Base-by-base conservation (phyloP, 139 green algal genomes). In the Astrephomene gubernaculifera region DNA sequence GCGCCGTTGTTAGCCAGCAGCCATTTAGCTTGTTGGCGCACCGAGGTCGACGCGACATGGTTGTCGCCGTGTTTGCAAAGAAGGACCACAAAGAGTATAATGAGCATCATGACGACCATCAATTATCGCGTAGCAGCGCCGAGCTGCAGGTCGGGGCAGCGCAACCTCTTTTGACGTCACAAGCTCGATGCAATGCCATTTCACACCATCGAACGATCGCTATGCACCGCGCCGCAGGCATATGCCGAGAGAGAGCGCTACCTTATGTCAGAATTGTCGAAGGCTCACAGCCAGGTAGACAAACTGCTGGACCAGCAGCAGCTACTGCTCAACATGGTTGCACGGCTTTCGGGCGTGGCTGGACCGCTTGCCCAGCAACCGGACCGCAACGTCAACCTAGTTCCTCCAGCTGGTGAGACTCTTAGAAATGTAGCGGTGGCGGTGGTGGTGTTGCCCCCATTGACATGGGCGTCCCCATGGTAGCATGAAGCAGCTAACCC, bases 221-320 rank as follows among this genome's bases (percentile, higher is more conserved):
- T n/a, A n/a, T n/a, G n/a, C n/a, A n/a, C n/a, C n/a, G n/a, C n/a
- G n/a, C n/a, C n/a, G n/a, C 45, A 86, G 79, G 65, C 27, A 12
- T 86, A 79, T 17, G 24, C 19, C 0, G 49, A 86, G 2, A 65
- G 79, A 0, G 79, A 86, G 27, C 65, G 65, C 2, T 43, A 70
- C 7, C 43, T 88, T 60, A 25, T 88, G 33, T 35, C 35, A 5
- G 83, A 88, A 72, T 72, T 88, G 1, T 24, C 70, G 21, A 61
- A 71, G 21, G 21, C 44, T 1, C 60, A 72, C 9, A 14, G 36
- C 25, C 83, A 78, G 44, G 72, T 88, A 0, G 83, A 83, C 31
- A 83, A 79, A 54, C 33, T 88, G 21, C 72, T 88, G 0, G 83
- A 83, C 43, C 83, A 88, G 83, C 83, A 88, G 83, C 57, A 64